Evolutionary conservation across 129 eudicot genomes (phyloP).

Genomic region (Lactuca sativa): DNA sequence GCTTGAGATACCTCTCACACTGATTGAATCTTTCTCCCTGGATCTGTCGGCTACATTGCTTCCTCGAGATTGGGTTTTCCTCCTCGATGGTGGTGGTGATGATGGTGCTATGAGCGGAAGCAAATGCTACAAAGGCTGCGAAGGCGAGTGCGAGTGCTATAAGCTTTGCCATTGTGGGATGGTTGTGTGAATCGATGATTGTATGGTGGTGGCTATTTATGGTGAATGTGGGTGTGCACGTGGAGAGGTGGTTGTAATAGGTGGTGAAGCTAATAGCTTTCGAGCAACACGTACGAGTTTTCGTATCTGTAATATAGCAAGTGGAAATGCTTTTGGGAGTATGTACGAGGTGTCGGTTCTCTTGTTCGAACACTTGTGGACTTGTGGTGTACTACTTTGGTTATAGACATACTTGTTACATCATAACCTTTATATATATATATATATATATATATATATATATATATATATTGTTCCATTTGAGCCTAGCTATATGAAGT

Average conservation of each 20-base stretch:
- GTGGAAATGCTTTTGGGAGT: too few species aligned
- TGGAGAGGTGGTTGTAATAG: constrained; percentile 8
- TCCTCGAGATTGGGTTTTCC: constrained; percentile 12
- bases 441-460: too few species aligned
- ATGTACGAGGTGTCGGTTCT: too few species aligned
- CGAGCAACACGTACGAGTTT: constrained; percentile 18
- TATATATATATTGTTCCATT: too few species aligned
- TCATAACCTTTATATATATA: too few species aligned
- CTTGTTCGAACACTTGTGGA: too few species aligned
- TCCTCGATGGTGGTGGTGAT: constrained; percentile 24
- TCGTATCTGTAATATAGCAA: background rate
- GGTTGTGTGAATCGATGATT: constrained; percentile 11
- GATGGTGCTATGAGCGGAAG: constrained; percentile 28
- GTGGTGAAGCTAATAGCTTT: constrained; percentile 7
- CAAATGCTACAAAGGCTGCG: constrained; percentile 21
- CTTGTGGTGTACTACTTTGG: too few species aligned
- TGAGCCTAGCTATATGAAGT: too few species aligned
- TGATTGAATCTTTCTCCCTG: constrained; percentile 9
- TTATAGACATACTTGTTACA: too few species aligned
- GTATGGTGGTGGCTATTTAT: constrained; percentile 23
- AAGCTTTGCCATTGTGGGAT: constrained; percentile 24
- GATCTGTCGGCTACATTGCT: constrained; percentile 10
- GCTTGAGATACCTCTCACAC: constrained; percentile 17
- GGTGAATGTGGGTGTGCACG: constrained; percentile 13
- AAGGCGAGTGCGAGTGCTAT: constrained; percentile 15